phyloP scores from a whole-genome alignment of 495 filamentous ascomycete species.

The Extremus antarcticus region DNA sequence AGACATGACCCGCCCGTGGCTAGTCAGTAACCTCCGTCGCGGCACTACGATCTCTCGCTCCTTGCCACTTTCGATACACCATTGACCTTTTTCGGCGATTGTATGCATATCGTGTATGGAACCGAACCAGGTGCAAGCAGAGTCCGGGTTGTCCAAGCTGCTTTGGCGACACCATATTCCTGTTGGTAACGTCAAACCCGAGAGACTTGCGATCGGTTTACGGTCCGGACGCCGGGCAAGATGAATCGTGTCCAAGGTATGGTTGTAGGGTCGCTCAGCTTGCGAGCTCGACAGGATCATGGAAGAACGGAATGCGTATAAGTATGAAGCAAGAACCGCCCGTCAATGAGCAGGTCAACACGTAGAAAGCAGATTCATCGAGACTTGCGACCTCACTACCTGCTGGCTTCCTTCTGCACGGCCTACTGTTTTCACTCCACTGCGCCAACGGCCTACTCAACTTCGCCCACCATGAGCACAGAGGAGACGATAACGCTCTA shows the following conservation, averaged over 20 bases:
- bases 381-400: neutral
- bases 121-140: neutral
- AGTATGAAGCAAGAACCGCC: neutral
- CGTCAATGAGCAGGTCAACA: too few species aligned
- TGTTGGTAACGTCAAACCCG: neutral
- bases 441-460: neutral
- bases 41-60: neutral
- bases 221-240: neutral
- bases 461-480: neutral
- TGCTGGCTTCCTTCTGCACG: neutral
- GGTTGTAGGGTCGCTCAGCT: neutral
- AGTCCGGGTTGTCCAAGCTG: neutral
- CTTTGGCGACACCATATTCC: neutral
- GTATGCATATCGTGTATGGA: neutral
- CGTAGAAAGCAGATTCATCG: neutral
- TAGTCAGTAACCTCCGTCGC: too few species aligned
- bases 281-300: neutral
- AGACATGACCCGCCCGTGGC: too few species aligned
- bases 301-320: neutral
- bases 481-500: neutral
- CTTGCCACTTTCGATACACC: neutral
- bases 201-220: neutral
- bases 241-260: neutral
- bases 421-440: neutral
- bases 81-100: neutral